Base-by-base conservation (phyloP, 2,329 filamentous ascomycete species). In the Aspergillus sp. region DNA sequence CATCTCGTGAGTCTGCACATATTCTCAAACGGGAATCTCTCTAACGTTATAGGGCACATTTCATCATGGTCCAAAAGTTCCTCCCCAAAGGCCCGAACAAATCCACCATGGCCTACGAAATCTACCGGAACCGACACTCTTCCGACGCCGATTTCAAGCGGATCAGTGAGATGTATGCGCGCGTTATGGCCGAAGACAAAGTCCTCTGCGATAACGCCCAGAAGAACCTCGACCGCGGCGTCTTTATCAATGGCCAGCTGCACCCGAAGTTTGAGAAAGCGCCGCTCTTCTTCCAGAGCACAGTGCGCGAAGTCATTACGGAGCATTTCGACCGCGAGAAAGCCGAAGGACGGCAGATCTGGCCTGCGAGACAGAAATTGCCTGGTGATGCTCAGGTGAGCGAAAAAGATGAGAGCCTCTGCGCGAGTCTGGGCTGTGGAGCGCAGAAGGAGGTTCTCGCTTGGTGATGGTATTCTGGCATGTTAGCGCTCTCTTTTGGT, bases 131-230 rank as follows among this genome's bases (percentile, higher is more conserved):
- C 75, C 83, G 81, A 66, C 69, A 80, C 63, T 77, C 82, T 2
- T 75, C 73, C 21, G 78, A 85, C 17, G 80, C 79, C 31, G 78
- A 83, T 54, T 86, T 86, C 62, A 67, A 75, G 6, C 66, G 73
- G 49, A 81, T 86, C 67, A 78, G 76, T 67, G 67, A 78, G 52
- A 80, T 85, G 58, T 86, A 85, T 74, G 82, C 82, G 70, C 78
- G 80, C 46, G 78, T 86, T 68, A 81, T 86, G 78, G 76, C 76
- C 2, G 84, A 87, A 65, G 84, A 86, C 72, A 86, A 85, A 62
- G 73, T 77, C 11, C 78, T 87, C 17, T 86, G 83, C 70, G 71
- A 77, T 58, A 75, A 75, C n/a, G 78, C 81, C 1, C 83, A 86
- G 65, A 76, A 75, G 65, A 87, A 87, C 67, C 74, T 86, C 58